Percentiles rank a stretch among this genome's conserved stretches.
These are phyloP conservation scores for Dendrocalamus latiflorus DNA, from an alignment of 202 grass and related monocot species.

Conservation along the genomic window DNA sequence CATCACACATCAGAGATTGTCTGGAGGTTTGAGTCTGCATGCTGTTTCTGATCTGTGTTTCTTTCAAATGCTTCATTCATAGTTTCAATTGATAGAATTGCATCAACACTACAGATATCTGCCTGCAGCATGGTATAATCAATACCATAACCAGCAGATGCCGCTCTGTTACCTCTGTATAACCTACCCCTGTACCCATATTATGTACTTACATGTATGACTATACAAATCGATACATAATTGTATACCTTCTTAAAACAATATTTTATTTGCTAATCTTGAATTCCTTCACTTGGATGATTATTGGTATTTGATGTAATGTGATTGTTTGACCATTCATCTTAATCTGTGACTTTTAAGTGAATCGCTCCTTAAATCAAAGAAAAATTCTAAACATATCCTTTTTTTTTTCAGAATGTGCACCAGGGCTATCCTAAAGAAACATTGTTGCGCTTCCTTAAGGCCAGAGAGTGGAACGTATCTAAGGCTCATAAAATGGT, in stretches of 20 bases:
- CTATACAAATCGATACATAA: not conserved
- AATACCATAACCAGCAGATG: not conserved
- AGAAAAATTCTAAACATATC: not conserved
- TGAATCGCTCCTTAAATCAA: not conserved
- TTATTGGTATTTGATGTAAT: not conserved
- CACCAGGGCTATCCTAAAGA: conserved; percentile 71
- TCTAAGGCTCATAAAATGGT: conserved; percentile 93
- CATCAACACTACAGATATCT: not conserved
- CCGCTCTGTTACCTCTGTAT: not conserved
- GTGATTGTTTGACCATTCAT: conserved; percentile 15
- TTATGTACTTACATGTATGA: not conserved
- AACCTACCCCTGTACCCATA: not conserved
- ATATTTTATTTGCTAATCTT: not conserved
- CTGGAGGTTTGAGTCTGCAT: not conserved
- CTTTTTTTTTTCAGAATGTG: conserved; percentile 57
- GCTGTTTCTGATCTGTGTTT: conserved; percentile 4
- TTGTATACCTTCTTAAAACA: not conserved
- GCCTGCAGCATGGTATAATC: not conserved
- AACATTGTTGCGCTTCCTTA: conserved; percentile 71
- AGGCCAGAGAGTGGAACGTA: conserved; percentile 74
- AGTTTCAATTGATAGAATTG: not conserved
- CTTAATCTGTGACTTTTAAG: not conserved
- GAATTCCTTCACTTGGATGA: not conserved
- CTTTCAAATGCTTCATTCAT: not conserved
- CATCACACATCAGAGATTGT: not conserved